Conservation (phyloP, 257 asterid genomes). For the Ehretia macrophylla region DNA sequence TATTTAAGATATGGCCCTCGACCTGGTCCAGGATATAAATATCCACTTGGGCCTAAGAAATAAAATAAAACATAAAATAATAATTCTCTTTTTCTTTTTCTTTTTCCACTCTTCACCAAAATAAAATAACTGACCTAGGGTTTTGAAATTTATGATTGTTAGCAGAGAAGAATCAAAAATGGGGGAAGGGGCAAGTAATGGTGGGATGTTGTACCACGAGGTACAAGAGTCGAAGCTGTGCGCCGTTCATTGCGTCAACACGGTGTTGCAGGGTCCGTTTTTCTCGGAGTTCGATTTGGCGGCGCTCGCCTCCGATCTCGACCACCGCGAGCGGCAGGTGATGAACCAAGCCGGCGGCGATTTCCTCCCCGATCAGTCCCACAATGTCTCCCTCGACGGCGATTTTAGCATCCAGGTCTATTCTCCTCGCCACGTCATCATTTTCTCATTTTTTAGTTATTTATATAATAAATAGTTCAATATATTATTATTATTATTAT, state of each 20-base stretch:
- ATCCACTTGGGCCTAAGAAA: no score
- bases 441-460: background rate
- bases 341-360: constrained; percentile 81
- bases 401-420: constrained; percentile 45
- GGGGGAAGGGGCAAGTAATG: constrained; percentile 57
- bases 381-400: constrained; percentile 42
- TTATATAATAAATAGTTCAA: background rate
- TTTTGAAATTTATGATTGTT: background rate
- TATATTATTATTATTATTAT: background rate
- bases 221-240: constrained; percentile 99
- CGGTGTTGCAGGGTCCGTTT: constrained; percentile 94
- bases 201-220: constrained; percentile 98
- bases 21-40: no score
- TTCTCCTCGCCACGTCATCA: background rate
- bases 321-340: constrained; percentile 84
- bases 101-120: no score
- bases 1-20: no score
- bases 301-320: constrained; percentile 96
- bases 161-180: constrained; percentile 18
- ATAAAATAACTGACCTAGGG: no score
- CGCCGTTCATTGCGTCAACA: constrained; percentile 97
- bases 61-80: no score
- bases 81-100: no score
- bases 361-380: constrained; percentile 42
- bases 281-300: constrained; percentile 99